phyloP scores from a whole-genome alignment of 1,284 basidiomycete species.

The Leccinum subspadiceum region DNA sequence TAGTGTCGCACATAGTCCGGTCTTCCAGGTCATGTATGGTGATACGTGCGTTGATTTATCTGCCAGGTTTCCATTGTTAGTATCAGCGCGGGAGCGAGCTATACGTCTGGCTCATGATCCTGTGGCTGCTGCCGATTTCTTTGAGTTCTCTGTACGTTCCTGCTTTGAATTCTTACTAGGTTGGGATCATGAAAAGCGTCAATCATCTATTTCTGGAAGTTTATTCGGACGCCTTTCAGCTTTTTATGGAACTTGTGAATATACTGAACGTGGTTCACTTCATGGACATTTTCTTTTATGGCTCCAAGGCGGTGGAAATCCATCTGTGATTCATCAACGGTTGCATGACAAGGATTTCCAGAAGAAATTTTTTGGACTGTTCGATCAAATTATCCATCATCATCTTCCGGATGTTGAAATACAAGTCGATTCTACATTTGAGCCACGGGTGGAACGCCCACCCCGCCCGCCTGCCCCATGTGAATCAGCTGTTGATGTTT shows the following conservation, averaged over 20 bases:
- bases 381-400: conserved; percentile 13
- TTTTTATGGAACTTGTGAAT: conserved; percentile 15
- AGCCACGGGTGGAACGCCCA: conserved; percentile 1
- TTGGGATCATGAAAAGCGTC: conserved; percentile 2
- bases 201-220: neutral
- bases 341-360: conserved; percentile 1
- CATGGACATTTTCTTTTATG: conserved; percentile 19
- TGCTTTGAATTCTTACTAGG: conserved; percentile 11
- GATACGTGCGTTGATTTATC: conserved; percentile 7
- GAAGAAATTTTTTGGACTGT: conserved; percentile 8
- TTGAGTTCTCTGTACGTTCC: conserved; percentile 5
- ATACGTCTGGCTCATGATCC: conserved; percentile 3
- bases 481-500: neutral
- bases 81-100: neutral
- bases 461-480: neutral
- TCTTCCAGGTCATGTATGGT: conserved; percentile 18
- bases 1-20: conserved; percentile 8
- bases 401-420: conserved; percentile 11
- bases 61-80: conserved; percentile 2
- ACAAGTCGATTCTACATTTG: neutral
- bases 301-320: conserved; percentile 5
- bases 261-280: conserved; percentile 11
- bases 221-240: conserved; percentile 6
- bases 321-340: conserved; percentile 1
- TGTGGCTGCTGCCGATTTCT: conserved; percentile 8